Evolutionary conservation across 139 green algal genomes (phyloP), one percentile per base, ranked within the genome.

Genomic region (Ostreobium quekettii): DNA sequence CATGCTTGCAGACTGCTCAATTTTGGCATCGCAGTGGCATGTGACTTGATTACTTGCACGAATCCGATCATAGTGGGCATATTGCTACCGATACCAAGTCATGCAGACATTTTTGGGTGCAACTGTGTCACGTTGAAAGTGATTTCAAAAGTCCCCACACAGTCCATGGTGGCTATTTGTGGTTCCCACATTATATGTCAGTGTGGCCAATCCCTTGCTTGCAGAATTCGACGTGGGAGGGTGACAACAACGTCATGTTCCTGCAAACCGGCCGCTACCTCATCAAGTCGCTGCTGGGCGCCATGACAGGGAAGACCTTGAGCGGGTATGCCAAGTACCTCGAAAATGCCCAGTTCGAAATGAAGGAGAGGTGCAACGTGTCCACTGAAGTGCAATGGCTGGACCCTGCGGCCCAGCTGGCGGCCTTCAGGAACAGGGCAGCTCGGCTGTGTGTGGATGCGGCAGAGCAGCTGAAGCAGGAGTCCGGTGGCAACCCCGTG

Each of bases 141-240:
- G 46, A 56, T 56, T 22, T 19, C 19, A 22, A 56, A 56, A 56
- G 46, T 22, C 46, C 46, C 46, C 46, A 19, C 46, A 26, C 22
- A 19, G 19, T 56, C 46, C n/a, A n/a, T n/a, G n/a, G n/a, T n/a
- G n/a, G n/a, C n/a, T n/a, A n/a, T n/a, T n/a, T 56, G 46, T 22
- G 19, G 19, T 22, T 56, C 46, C 22, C 46, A 26, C 19, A 56
- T 26, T 22, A 56, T 56, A 22, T 22, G 19, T 19, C 46, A 26
- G 22, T 56, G 19, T 19, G 22, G 46, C 46, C 22, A 26, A 56
- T 26, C 22, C 31, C 7, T 63, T 63, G 22, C 31, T 7, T 58
- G 15, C 7, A 93, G 80, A 97, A 97, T 60, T 79, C 87, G 28
- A 97, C 90, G 15, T 97, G 90, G 90, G 90, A 97, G 81, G 90